Evolutionary conservation across 2,329 filamentous ascomycete genomes (phyloP).

Genomic region (Colletotrichum falcatum): DNA sequence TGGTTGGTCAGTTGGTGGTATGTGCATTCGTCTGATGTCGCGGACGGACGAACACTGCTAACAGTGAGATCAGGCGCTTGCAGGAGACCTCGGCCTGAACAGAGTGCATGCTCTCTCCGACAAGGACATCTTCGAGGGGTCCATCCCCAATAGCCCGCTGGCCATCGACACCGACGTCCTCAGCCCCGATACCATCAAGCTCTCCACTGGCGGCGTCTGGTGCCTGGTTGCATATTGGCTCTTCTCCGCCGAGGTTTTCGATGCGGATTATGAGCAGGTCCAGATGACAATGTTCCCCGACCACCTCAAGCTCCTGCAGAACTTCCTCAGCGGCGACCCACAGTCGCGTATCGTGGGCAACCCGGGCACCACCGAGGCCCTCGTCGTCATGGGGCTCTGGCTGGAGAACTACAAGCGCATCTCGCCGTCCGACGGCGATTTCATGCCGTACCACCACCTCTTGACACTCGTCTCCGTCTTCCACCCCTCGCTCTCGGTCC

Average conservation of each 20-base stretch:
- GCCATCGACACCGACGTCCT: slow-evolving; percentile 59
- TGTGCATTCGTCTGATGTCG: slow-evolving; percentile 44
- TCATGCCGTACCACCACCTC: slow-evolving; percentile 72
- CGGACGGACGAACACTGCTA: slow-evolving; percentile 32
- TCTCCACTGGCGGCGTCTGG: slow-evolving; percentile 70
- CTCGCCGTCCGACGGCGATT: slow-evolving; percentile 54
- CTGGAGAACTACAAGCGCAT: slow-evolving; percentile 64
- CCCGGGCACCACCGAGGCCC: slow-evolving; percentile 68
- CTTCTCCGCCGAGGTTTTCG: slow-evolving; percentile 72
- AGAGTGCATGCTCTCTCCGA: slow-evolving; percentile 57
- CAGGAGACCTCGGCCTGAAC: slow-evolving; percentile 69
- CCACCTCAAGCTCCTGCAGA: slow-evolving; percentile 65
- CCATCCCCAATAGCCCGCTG: slow-evolving; percentile 59
- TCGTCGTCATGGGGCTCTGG: slow-evolving; percentile 71
- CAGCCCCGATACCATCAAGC: slow-evolving; percentile 63
- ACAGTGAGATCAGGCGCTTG: slow-evolving; percentile 63
- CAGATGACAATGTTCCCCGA: slow-evolving; percentile 70
- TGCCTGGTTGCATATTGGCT: slow-evolving; percentile 72
- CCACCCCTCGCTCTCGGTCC: slow-evolving; percentile 65
- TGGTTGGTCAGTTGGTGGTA: slow-evolving; percentile 79
- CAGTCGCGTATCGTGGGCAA: slow-evolving; percentile 61
- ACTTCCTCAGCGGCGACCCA: slow-evolving; percentile 64
- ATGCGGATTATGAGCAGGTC: slow-evolving; percentile 65
- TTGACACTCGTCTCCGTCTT: slow-evolving; percentile 69
- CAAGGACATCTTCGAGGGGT: slow-evolving; percentile 56